Evolutionary conservation across 1,139 yeast species (phyloP), one percentile per base, ranked within the genome.

Genomic region (Ogataea hybrid): DNA sequence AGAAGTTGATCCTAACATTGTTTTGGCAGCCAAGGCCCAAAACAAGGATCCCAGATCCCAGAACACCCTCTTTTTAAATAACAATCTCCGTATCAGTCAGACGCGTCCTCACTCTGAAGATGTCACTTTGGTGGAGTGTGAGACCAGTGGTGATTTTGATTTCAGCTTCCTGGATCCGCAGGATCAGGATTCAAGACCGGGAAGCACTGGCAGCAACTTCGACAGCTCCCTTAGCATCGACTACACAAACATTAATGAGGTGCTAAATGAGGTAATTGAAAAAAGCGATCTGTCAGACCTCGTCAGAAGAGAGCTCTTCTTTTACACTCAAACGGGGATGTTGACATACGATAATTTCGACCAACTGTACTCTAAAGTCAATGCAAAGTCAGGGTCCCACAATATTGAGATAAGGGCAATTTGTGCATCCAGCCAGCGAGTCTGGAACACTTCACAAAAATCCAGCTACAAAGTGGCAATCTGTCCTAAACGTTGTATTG

Each of bases 321-420:
- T 46, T 16, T 29, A 42, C 18, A 46, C 49, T 3, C 49, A 46
- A 21, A 46, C 40, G 3, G 49, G 49, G 12, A 37, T 41, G 20
- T 28, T 46, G 34, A 43, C 49, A 9, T 46, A 46, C 32, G 49
- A 46, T 16, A 46, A 41, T 21, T 43, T 46, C 20, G 49, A 46
- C 28, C 41, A 43, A 5, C 38, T 46, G 16, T 46, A 46, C 33
- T 21, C 34, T 9, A 43, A 35, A 20, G 43, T 41, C 18, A 37
- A 28, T 23, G 17, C 40, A 4, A 25, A 32, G 16, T 29, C 38
- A 3, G 43, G 40, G 8, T 9, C 28, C 16, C 35, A 32, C 30
- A 17, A 23, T 22, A 33, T 34, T 11, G 49, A 46, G 20, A 39
- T 46, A 9, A 34, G 49, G 6, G 17, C 43, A 14, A 37, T 46